Conservation (phyloP, 495 filamentous ascomycete genomes). For the Trichoderma gamsii region DNA sequence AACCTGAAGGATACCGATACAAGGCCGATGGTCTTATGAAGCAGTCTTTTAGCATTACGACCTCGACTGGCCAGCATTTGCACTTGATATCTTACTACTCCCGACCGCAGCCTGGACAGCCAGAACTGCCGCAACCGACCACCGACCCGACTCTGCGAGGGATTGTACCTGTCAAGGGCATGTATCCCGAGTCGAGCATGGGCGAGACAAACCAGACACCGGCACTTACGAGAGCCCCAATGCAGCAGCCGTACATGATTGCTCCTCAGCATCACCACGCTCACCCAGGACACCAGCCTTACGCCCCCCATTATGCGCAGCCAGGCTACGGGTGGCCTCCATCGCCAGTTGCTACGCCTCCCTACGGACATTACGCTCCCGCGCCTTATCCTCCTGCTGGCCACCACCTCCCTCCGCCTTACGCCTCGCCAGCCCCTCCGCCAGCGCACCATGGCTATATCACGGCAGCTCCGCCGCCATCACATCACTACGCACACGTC, state of each 20-base stretch:
- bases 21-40: constrained; percentile 98
- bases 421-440: neutral
- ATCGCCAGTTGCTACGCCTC: constrained; percentile 47
- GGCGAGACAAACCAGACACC: constrained; percentile 61
- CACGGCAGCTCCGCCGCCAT: neutral
- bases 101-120: constrained; percentile 60
- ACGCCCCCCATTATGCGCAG: constrained; percentile 36
- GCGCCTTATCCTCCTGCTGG: neutral
- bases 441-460: neutral
- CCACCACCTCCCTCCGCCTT: neutral
- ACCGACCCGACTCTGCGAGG: constrained; percentile 74
- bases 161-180: constrained; percentile 78
- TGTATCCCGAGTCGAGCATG: constrained; percentile 97
- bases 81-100: constrained; percentile 96
- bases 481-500: constrained; percentile 3
- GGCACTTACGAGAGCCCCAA: constrained; percentile 41
- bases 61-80: constrained; percentile 78
- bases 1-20: constrained; percentile 93
- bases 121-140: constrained; percentile 68
- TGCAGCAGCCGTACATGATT: constrained; percentile 37
- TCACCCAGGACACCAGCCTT: constrained; percentile 41
- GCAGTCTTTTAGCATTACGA: constrained; percentile 98
- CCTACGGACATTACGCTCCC: constrained; percentile 23
- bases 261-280: constrained; percentile 40
- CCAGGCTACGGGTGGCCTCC: constrained; percentile 58